These are phyloP conservation scores for Metrosideros polymorpha DNA, from an alignment of 441 rosid species.

Conservation along the genomic window DNA sequence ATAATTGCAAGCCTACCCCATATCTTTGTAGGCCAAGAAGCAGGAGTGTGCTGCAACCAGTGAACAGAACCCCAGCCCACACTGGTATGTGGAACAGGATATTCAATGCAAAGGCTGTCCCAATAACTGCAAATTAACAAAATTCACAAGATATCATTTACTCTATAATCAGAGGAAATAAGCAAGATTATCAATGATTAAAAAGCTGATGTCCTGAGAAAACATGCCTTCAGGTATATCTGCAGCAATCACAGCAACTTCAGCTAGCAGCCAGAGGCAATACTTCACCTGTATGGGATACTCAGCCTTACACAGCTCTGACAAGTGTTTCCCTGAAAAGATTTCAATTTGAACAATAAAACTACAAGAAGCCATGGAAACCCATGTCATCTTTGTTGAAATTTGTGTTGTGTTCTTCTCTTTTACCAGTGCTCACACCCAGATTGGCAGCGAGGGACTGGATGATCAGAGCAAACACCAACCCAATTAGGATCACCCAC, in stretches of 20 bases:
- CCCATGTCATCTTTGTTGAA: not conserved
- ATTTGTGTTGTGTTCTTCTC: not conserved
- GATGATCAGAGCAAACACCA: constrained; percentile 6
- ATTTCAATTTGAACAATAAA: not conserved
- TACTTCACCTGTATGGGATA: not conserved
- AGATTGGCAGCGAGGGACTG: constrained; percentile 10
- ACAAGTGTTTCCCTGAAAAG: constrained; percentile 2
- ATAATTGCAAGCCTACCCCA: not conserved
- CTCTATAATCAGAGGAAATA: not conserved
- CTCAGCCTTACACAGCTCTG: constrained; percentile 11
- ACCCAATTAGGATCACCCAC: constrained; percentile 6
- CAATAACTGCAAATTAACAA: not conserved
- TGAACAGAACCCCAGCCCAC: constrained; percentile 5
- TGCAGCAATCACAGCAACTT: constrained; percentile 5
- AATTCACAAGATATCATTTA: not conserved
- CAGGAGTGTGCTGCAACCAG: constrained; percentile 6
- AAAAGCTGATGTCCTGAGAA: not conserved
- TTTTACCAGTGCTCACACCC: constrained; percentile 5
- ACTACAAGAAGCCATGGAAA: not conserved
- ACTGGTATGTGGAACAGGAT: constrained; percentile 2
- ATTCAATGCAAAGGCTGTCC: constrained; percentile 9
- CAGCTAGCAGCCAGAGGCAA: constrained; percentile 13
- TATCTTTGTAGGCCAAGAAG: constrained; percentile 8
- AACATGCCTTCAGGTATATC: constrained; percentile 11
- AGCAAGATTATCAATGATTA: not conserved